Conservation (phyloP, 2,329 filamentous ascomycete genomes). For the Cladophialophora chaetospira region DNA sequence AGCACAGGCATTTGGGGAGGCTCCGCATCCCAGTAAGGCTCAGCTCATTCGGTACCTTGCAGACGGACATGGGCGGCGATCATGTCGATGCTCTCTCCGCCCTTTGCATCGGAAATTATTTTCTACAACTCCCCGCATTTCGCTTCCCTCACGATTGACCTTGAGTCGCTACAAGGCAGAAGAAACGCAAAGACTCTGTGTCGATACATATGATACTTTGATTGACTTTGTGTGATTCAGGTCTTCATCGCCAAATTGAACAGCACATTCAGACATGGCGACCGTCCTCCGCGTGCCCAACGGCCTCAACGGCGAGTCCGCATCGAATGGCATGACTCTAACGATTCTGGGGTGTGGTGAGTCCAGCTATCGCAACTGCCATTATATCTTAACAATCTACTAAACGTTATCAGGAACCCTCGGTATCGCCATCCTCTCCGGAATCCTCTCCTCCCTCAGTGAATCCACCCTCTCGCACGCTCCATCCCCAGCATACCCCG, state of each 20-base stretch:
- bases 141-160: background rate
- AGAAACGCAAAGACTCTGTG: too few relatives aligned
- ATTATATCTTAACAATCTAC: background rate
- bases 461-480: slow-evolving; percentile 34
- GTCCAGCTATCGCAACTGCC: slow-evolving; percentile 36
- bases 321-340: slow-evolving; percentile 56
- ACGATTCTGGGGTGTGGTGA: slow-evolving; percentile 80
- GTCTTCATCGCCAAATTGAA: too few relatives aligned
- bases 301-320: slow-evolving; percentile 14
- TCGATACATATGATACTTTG: too few relatives aligned
- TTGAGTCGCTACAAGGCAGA: background rate
- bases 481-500: slow-evolving; percentile 47
- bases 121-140: slow-evolving; percentile 12
- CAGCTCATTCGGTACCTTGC: slow-evolving; percentile 23
- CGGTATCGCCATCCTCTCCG: slow-evolving; percentile 80
- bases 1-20: too few relatives aligned
- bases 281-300: slow-evolving; percentile 19
- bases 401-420: slow-evolving; percentile 64
- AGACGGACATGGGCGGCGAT: slow-evolving; percentile 16
- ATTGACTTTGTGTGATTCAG: too few relatives aligned
- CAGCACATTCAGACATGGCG: slow-evolving; percentile 18
- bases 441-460: slow-evolving; percentile 72
- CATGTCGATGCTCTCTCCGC: background rate
- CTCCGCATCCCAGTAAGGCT: background rate
- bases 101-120: slow-evolving; percentile 4